Conservation (phyloP, 2,329 filamentous ascomycete species). For the Alternaria ethzedia region DNA sequence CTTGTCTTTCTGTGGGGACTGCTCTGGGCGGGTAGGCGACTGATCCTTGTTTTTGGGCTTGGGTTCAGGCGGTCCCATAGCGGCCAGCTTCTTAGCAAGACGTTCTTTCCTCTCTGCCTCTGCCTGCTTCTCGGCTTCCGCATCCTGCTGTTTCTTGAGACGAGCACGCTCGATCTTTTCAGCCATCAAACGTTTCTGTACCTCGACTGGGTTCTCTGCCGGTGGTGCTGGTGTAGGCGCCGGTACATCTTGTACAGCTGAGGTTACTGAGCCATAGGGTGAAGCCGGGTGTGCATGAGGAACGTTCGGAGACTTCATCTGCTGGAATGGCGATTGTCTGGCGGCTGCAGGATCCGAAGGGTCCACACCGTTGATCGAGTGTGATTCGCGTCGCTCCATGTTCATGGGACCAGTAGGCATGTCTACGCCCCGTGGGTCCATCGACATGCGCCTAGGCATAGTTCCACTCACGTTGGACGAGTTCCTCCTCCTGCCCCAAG, state of each 20-base stretch:
- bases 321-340: constrained; percentile 30
- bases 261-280: constrained; percentile 43
- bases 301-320: constrained; percentile 39
- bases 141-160: constrained; percentile 66
- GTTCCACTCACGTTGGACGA: constrained; percentile 92
- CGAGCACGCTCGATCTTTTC: constrained; percentile 71
- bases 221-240: constrained; percentile 49
- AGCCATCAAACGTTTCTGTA: constrained; percentile 73
- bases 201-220: constrained; percentile 67
- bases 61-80: constrained; percentile 63
- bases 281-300: constrained; percentile 44
- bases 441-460: constrained; percentile 71
- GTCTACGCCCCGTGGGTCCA: constrained; percentile 55
- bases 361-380: constrained; percentile 40
- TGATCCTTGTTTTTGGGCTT: constrained; percentile 47
- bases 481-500: constrained; percentile 77
- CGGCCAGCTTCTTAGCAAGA: constrained; percentile 74
- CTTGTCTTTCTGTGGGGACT: constrained; percentile 55
- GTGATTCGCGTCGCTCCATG: constrained; percentile 39
- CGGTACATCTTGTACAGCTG: constrained; percentile 30
- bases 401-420: constrained; percentile 34
- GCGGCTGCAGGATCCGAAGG: constrained; percentile 25
- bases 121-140: constrained; percentile 69
- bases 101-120: constrained; percentile 75
- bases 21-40: constrained; percentile 44